Evolutionary conservation across 768 basidiomycete genomes (phyloP).

Genomic region (Tricholoma sp.): DNA sequence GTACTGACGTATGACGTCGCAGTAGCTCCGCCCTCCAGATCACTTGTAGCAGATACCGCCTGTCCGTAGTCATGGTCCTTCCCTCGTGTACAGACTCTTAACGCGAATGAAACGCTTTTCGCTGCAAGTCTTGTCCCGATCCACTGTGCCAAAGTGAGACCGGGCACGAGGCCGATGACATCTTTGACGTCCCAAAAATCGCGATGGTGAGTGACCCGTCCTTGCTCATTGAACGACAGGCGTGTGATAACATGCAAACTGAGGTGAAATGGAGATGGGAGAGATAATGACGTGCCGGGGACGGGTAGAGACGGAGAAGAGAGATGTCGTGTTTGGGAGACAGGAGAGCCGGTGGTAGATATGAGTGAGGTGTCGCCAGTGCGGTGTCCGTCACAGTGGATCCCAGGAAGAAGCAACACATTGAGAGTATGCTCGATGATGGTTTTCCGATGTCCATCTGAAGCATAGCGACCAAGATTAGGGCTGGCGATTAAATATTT

Average conservation of each 20-base stretch:
- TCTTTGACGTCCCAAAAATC: slow-evolving; percentile 83
- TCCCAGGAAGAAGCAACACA: slow-evolving; percentile 67
- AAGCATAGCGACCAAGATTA: slow-evolving; percentile 2
- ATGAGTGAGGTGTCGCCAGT: slow-evolving; percentile 30
- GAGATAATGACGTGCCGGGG: slow-evolving; percentile 50
- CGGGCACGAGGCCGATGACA: slow-evolving; percentile 67
- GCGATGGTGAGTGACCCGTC: slow-evolving; percentile 73
- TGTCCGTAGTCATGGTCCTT: slow-evolving; percentile 7
- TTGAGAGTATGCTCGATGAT: slow-evolving; percentile 81
- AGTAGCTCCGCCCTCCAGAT: slow-evolving; percentile 13
- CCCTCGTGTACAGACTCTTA: slow-evolving; percentile 26
- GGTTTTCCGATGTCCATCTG: slow-evolving; percentile 69
- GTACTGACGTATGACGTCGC: slow-evolving; percentile 12
- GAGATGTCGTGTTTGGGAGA: slow-evolving; percentile 29
- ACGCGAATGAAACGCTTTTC: slow-evolving; percentile 44
- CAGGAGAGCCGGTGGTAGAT: slow-evolving; percentile 24
- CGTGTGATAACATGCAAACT: slow-evolving; percentile 67
- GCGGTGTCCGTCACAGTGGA: slow-evolving; percentile 46
- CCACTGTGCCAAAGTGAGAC: slow-evolving; percentile 65
- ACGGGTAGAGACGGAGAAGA: slow-evolving; percentile 47
- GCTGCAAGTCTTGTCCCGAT: slow-evolving; percentile 59
- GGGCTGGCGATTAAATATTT: not conserved
- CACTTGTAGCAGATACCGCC: slow-evolving; percentile 8
- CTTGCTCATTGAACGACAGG: slow-evolving; percentile 77
- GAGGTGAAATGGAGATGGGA: slow-evolving; percentile 72